These are phyloP conservation scores for Aquilaria yunnanensis DNA, from an alignment of 345 rosid species.

Conservation along the genomic window DNA sequence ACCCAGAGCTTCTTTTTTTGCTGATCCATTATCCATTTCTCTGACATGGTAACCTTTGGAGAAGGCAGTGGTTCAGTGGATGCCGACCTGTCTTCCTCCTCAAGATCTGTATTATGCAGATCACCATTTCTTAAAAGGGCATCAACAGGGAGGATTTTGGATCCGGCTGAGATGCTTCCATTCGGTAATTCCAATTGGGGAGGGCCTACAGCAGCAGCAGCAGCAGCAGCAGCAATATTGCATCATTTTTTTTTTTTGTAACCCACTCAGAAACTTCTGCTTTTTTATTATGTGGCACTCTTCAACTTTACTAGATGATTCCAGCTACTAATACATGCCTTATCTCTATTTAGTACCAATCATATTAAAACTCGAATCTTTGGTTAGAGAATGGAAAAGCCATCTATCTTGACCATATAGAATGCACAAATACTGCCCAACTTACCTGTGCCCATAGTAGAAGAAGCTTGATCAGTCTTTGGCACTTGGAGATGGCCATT, in stretches of 20 bases:
- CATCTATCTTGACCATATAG: too few species aligned
- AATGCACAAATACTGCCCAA: conserved; percentile 4
- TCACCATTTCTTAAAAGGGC: conserved; percentile 20
- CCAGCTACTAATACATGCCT: too few species aligned
- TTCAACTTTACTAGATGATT: too few species aligned
- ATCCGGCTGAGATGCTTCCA: conserved; percentile 11
- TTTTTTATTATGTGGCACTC: too few species aligned
- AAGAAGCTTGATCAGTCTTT: conserved; percentile 31
- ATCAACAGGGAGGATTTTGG: conserved; percentile 15
- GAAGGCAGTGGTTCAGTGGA: conserved; percentile 32
- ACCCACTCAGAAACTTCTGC: too few species aligned
- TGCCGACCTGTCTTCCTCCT: conserved; percentile 43
- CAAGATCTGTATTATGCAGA: conserved; percentile 37
- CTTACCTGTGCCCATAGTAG: conserved; percentile 29
- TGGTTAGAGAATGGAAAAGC: too few species aligned
- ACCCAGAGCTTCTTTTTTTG: conserved; percentile 46
- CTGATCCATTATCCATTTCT: conserved; percentile 75
- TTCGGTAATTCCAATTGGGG: conserved; percentile 8
- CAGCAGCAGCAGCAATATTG: conserved; percentile 3
- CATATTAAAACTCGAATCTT: too few species aligned
- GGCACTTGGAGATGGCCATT: conserved; percentile 33
- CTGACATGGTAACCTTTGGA: conserved; percentile 72
- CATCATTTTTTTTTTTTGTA: too few species aligned
- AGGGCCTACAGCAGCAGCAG: background rate
- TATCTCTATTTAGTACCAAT: too few species aligned